Evolutionary conservation across 2,329 filamentous ascomycete genomes (phyloP).

Genomic region (Monilinia vaccinii-corymbosi): DNA sequence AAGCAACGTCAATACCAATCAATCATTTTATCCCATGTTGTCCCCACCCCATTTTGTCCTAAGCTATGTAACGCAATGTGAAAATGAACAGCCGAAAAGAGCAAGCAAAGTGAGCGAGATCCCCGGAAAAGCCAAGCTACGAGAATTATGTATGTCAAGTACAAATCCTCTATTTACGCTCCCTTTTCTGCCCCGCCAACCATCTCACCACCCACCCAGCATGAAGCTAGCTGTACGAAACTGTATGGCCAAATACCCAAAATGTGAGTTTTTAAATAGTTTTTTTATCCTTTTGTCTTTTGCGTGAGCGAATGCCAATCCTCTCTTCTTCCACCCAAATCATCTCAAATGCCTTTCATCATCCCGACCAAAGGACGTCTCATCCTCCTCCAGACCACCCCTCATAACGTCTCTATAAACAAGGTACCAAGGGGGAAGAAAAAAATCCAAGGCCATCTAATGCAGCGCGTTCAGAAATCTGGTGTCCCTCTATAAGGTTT

Average conservation of each 20-base stretch:
- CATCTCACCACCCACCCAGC: neutral
- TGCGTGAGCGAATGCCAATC: constrained; percentile 8
- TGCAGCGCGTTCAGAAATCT: constrained; percentile 1
- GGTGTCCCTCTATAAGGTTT: constrained; percentile 7
- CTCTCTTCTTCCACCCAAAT: constrained; percentile 5
- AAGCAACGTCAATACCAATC: neutral
- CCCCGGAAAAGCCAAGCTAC: neutral
- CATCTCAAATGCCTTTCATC: constrained; percentile 6
- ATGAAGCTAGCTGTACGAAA: too few relatives aligned
- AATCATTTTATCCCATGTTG: neutral
- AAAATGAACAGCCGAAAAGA: constrained; percentile 1
- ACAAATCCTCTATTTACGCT: neutral
- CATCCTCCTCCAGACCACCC: constrained; percentile 4
- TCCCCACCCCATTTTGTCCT: neutral
- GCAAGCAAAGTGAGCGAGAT: neutral
- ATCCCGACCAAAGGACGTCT: constrained; percentile 4
- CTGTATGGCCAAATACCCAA: neutral
- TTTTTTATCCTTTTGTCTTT: neutral
- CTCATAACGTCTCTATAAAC: constrained; percentile 8
- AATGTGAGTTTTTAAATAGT: neutral
- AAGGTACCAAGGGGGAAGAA: neutral
- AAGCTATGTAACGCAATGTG: neutral
- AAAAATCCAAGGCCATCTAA: constrained; percentile 9
- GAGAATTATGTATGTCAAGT: neutral
- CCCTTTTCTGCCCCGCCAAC: neutral